Evolutionary conservation across 2,329 filamentous ascomycete species (phyloP).

Genomic region (Xylaria sp.): DNA sequence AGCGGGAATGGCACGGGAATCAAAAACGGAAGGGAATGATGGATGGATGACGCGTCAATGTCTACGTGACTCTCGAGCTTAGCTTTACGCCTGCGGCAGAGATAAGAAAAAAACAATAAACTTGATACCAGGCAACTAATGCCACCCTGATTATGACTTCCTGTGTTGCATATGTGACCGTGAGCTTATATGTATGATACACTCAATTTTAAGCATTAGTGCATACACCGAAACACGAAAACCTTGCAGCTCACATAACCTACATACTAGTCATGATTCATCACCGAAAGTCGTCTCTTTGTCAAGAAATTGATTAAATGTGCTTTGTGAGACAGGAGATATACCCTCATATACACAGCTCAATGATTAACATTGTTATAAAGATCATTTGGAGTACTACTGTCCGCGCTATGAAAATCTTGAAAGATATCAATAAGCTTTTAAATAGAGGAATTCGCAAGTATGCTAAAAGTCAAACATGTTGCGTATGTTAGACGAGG

Average conservation of each 20-base stretch:
- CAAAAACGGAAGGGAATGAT: slow-evolving; percentile 34
- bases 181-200: not conserved
- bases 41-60: slow-evolving; percentile 19
- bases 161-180: not conserved
- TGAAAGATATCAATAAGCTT: too few species aligned
- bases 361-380: too few species aligned
- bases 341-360: too few species aligned
- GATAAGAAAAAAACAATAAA: slow-evolving; percentile 38
- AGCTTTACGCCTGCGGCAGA: slow-evolving; percentile 13
- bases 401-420: too few species aligned
- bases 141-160: not conserved
- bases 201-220: not conserved
- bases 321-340: too few species aligned
- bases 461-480: too few species aligned
- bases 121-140: slow-evolving; percentile 32
- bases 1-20: slow-evolving; percentile 28
- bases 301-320: too few species aligned
- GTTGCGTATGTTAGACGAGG: too few species aligned
- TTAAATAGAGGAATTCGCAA: too few species aligned
- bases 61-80: slow-evolving; percentile 16
- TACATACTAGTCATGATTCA: too few species aligned
- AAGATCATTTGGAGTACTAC: too few species aligned
- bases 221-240: not conserved
- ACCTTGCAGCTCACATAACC: not conserved
- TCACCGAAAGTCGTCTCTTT: too few species aligned